Base-by-base conservation (phyloP, 805 yeast species). In the Ogataea allantospora region DNA sequence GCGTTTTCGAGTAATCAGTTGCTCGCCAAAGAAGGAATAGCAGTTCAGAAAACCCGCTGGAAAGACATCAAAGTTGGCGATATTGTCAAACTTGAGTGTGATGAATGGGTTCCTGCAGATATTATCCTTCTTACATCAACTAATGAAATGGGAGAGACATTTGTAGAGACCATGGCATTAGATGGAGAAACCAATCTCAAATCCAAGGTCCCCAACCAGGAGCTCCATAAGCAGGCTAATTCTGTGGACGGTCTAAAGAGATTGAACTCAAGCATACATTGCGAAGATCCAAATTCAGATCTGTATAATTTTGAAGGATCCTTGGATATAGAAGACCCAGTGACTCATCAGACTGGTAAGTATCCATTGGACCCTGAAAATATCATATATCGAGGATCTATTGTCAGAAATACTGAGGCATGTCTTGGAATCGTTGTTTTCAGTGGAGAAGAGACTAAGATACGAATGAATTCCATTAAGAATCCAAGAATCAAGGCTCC, bases 121-220 rank as follows among this genome's bases (percentile, higher is more conserved):
- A 55, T 93, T 2, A 57, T 93, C 2, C 51, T 93, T 2, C 55
- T 93, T 27, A 74, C 89, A 1, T 77, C 88, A 3, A 77, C 78
- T 25, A 74, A 73, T 45, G 88, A 83, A 26, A 75, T 80, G 40
- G 72, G 74, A 24, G 76, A 72, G 37, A 75, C 86, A 1, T 86
- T 77, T 47, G 79, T 89, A 13, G 99, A 93, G 60, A 93, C 99
- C 1, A 88, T 91, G 91, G 99, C 96, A 1, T 69, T 93, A 33
- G 99, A 93, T 62, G 99, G 99, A 34, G 99, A 93, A 61, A 93
- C 98, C 0, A 91, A 88, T 56, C 68, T 93, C 44, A 93, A 93
- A 59, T 71, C 85, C 6, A 80, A 77, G 50, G 64, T 66, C 13
- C 85, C 96, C 0, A 83, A 81, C 44, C 68, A 73, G 2, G 85